Evolutionary conservation across 176 grass and related monocot species (phyloP).

Genomic region (Oryza meridionalis): DNA sequence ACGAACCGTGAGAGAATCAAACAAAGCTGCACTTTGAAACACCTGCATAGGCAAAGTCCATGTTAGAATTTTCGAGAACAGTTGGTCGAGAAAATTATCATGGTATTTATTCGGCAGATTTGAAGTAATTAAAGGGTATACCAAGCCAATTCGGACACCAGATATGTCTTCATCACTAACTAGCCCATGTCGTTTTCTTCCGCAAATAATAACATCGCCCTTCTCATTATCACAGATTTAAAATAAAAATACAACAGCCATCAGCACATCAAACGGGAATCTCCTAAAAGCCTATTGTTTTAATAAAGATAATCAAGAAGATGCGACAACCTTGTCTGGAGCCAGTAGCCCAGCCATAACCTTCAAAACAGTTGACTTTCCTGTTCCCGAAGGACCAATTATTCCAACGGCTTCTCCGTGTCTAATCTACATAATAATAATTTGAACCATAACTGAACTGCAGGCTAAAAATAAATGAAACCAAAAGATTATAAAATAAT

Average conservation of each 20-base stretch:
- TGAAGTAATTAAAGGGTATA: slow-evolving; percentile 42
- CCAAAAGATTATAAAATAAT: background rate
- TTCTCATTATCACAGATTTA: slow-evolving; percentile 47
- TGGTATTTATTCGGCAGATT: slow-evolving; percentile 32
- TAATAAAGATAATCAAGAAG: slow-evolving; percentile 26
- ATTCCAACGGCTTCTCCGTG: slow-evolving; percentile 95
- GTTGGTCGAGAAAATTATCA: slow-evolving; percentile 27
- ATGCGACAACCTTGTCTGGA: slow-evolving; percentile 68
- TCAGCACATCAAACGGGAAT: slow-evolving; percentile 22
- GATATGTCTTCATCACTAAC: slow-evolving; percentile 93
- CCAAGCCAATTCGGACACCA: slow-evolving; percentile 88
- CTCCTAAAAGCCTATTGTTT: background rate
- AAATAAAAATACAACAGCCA: slow-evolving; percentile 9
- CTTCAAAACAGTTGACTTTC: slow-evolving; percentile 96
- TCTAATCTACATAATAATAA: slow-evolving; percentile 76
- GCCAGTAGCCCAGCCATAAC: slow-evolving; percentile 92
- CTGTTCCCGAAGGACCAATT: slow-evolving; percentile 95
- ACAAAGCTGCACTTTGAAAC: slow-evolving; percentile 96
- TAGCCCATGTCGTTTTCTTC: slow-evolving; percentile 79
- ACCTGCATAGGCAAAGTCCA: slow-evolving; percentile 59
- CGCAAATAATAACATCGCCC: slow-evolving; percentile 89
- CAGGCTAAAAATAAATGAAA: slow-evolving; percentile 19
- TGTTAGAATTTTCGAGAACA: slow-evolving; percentile 21
- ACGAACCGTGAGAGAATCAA: slow-evolving; percentile 92
- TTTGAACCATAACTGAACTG: slow-evolving; percentile 31